A percentile compares a stretch with the other conserved stretches of the same genome.
phyloP scores from a whole-genome alignment of 1,284 basidiomycete species.

The Bjerkandera adusta region DNA sequence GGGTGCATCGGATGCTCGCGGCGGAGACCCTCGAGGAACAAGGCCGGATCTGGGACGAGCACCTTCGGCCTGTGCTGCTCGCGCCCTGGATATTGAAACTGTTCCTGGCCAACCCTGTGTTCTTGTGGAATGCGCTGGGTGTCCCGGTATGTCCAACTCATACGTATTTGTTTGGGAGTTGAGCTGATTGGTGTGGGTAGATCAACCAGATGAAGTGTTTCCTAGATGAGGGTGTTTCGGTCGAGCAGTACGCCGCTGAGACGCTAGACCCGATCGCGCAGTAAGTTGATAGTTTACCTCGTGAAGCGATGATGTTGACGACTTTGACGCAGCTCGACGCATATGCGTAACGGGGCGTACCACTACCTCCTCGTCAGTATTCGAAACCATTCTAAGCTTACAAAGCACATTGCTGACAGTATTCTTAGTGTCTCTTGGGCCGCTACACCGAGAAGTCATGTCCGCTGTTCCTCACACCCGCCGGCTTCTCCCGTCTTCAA shows the following conservation, averaged over 20 bases:
- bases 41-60: constrained; percentile 60
- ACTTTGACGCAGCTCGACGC: constrained; percentile 5
- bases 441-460: constrained; percentile 69
- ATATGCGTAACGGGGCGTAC: constrained; percentile 55
- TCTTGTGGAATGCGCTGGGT: constrained; percentile 84
- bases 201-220: constrained; percentile 74
- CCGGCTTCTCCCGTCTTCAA: constrained; percentile 62
- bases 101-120: constrained; percentile 61
- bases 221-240: constrained; percentile 54
- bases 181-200: neutral
- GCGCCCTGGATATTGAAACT: constrained; percentile 65
- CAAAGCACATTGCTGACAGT: neutral
- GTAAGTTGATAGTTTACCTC: constrained; percentile 38
- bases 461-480: constrained; percentile 70
- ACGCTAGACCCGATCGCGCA: constrained; percentile 65
- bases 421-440: constrained; percentile 52
- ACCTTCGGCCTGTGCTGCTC: constrained; percentile 63
- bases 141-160: constrained; percentile 45
- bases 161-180: neutral
- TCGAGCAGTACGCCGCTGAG: constrained; percentile 58
- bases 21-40: constrained; percentile 62
- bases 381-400: neutral
- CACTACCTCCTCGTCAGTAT: constrained; percentile 60
- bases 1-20: constrained; percentile 58
- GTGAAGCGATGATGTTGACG: neutral